Conservation (phyloP, 192 early-diverging fungal species). For the Entomortierella lignicola region DNA sequence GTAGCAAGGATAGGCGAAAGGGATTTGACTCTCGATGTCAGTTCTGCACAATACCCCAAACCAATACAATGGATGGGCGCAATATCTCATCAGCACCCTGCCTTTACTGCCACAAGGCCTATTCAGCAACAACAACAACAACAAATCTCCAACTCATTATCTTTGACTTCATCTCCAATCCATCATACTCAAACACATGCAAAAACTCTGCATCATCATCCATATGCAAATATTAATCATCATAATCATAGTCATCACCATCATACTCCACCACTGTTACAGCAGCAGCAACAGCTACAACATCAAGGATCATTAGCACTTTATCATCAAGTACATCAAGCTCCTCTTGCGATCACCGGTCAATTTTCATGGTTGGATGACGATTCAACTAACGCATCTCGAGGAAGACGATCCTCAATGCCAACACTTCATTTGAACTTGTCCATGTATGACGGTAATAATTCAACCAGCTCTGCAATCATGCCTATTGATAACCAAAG, state of each 20-base stretch:
- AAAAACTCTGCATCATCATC: too few species aligned
- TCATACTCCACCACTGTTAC: too few species aligned
- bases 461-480: not conserved
- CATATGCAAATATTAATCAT: too few species aligned
- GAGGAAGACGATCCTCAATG: conserved; percentile 26
- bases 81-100: not conserved
- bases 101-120: not conserved
- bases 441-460: not conserved
- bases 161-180: too few species aligned
- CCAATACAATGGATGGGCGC: not conserved
- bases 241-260: too few species aligned
- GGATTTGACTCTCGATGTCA: too few species aligned
- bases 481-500: not conserved
- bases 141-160: conserved; percentile 1
- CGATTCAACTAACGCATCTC: not conserved
- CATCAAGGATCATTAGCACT: too few species aligned
- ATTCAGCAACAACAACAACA: not conserved
- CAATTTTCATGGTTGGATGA: conserved; percentile 23
- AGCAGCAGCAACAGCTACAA: conserved; percentile 14
- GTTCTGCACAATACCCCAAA: too few species aligned
- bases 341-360: too few species aligned
- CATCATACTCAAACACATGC: not conserved
- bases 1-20: too few species aligned
- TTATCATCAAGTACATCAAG: too few species aligned
- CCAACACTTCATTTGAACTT: conserved; percentile 11